Evolutionary conservation across 2,329 filamentous ascomycete species (phyloP).

Genomic region (Xylaria hypoxylon): DNA sequence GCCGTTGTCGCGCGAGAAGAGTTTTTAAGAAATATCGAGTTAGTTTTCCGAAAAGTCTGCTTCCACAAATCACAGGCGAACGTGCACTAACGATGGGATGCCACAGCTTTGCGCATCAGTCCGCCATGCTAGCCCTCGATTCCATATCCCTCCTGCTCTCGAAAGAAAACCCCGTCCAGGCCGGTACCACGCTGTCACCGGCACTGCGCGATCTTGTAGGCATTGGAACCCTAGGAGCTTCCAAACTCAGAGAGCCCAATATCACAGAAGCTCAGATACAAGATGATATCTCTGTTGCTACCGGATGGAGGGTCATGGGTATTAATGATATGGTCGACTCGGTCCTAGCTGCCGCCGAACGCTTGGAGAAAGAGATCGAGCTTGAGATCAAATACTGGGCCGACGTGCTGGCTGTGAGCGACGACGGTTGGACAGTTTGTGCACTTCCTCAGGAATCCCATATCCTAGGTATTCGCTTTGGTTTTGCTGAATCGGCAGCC

Average conservation of each 20-base stretch:
- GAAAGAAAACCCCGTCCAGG: conserved; percentile 80
- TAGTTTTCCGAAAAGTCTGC: conserved; percentile 46
- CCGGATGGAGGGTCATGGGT: conserved; percentile 82
- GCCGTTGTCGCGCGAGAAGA: conserved; percentile 64
- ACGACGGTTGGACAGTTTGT: conserved; percentile 88
- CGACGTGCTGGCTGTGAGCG: conserved; percentile 82
- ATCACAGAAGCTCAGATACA: conserved; percentile 65
- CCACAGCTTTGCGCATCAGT: conserved; percentile 64
- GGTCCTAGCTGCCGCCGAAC: conserved; percentile 76
- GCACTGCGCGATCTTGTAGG: conserved; percentile 77
- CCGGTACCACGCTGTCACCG: conserved; percentile 76
- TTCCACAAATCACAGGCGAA: background rate
- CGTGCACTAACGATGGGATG: conserved; percentile 33
- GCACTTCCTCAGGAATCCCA: conserved; percentile 78
- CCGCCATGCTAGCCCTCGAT: conserved; percentile 78
- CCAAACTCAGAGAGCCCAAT: conserved; percentile 72
- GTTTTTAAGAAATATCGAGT: conserved; percentile 70
- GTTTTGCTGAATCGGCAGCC: conserved; percentile 79
- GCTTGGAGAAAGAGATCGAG: conserved; percentile 80
- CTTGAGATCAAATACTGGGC: conserved; percentile 91
- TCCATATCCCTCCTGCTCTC: conserved; percentile 85
- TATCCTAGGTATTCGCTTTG: conserved; percentile 86
- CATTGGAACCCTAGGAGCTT: conserved; percentile 78
- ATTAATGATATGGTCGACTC: conserved; percentile 80
- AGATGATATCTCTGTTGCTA: conserved; percentile 67